A percentile compares a stretch with the other conserved stretches of the same genome.
These are phyloP conservation scores for Arthroderma sp. DNA, from an alignment of 2,329 filamentous ascomycete genomes.

Conservation along the genomic window DNA sequence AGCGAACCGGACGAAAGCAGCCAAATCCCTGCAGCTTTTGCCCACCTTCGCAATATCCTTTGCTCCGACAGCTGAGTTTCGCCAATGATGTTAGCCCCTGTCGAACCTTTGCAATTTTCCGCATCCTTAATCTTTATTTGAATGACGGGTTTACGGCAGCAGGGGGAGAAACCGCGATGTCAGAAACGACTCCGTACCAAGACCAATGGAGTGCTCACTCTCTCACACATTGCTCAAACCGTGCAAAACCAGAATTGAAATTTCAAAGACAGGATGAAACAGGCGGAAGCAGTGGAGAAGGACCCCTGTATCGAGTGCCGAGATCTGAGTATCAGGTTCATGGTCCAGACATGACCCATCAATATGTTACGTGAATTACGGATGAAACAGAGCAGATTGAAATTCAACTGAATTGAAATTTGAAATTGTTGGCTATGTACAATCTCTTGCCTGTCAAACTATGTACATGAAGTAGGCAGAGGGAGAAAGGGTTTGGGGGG, in stretches of 20 bases:
- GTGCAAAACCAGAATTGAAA: neutral
- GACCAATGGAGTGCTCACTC: no score
- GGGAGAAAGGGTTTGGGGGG: neutral
- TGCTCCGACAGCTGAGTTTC: neutral
- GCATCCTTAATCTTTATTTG: neutral
- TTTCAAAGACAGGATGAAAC: neutral
- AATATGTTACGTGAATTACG: neutral
- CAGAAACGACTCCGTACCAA: no score
- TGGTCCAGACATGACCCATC: neutral
- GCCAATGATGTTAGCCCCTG: neutral
- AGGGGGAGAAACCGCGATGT: no score
- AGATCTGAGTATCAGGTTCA: neutral
- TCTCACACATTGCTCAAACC: no score
- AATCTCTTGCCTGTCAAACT: slow-evolving; percentile 6
- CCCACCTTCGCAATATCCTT: neutral
- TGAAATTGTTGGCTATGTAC: neutral
- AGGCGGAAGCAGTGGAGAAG: neutral
- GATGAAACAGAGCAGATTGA: neutral
- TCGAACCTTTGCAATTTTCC: neutral
- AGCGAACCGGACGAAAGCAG: no score
- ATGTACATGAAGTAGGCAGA: slow-evolving; percentile 8
- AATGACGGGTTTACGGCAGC: neutral
- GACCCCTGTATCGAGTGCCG: neutral
- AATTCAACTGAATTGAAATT: neutral
- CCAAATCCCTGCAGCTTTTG: no score